Percentiles rank a stretch among this genome's conserved stretches.
phyloP scores from a whole-genome alignment of 441 rosid species.

The Gossypium schwendimanii region DNA sequence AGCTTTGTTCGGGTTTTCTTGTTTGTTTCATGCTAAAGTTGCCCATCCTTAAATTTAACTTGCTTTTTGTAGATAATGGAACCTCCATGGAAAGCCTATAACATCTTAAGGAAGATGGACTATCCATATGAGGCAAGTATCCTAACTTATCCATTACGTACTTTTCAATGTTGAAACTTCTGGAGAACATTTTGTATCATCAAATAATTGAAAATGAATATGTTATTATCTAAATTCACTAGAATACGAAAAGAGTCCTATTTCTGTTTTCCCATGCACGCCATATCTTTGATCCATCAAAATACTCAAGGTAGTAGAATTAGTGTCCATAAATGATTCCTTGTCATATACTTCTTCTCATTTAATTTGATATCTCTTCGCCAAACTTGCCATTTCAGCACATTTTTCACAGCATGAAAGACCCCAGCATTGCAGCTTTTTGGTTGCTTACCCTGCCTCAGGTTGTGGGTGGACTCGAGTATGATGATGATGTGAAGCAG shows the following conservation, averaged over 20 bases:
- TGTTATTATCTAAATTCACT: background rate
- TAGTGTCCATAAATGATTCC: background rate
- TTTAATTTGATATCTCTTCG: slow-evolving; percentile 4
- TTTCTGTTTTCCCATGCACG: background rate
- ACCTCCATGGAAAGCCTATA: slow-evolving; percentile 88
- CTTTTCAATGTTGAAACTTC: background rate
- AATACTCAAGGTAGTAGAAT: background rate
- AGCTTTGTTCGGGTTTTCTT: background rate
- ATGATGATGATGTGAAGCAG: slow-evolving; percentile 77
- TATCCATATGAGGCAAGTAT: slow-evolving; percentile 79
- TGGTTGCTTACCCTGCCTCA: slow-evolving; percentile 87
- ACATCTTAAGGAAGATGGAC: slow-evolving; percentile 76
- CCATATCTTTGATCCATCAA: background rate
- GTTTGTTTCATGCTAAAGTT: background rate
- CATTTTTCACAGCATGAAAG: slow-evolving; percentile 87
- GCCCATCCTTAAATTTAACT: background rate
- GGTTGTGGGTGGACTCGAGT: slow-evolving; percentile 67
- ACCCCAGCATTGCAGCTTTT: slow-evolving; percentile 92
- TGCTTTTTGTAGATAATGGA: slow-evolving; percentile 68
- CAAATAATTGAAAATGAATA: background rate
- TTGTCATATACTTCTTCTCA: background rate
- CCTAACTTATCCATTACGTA: slow-evolving; percentile 4
- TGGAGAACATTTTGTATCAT: background rate
- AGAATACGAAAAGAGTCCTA: background rate
- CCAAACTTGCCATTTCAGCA: slow-evolving; percentile 49